phyloP scores from a whole-genome alignment of 2,329 filamentous ascomycete species.

The Trichoderma sp. region DNA sequence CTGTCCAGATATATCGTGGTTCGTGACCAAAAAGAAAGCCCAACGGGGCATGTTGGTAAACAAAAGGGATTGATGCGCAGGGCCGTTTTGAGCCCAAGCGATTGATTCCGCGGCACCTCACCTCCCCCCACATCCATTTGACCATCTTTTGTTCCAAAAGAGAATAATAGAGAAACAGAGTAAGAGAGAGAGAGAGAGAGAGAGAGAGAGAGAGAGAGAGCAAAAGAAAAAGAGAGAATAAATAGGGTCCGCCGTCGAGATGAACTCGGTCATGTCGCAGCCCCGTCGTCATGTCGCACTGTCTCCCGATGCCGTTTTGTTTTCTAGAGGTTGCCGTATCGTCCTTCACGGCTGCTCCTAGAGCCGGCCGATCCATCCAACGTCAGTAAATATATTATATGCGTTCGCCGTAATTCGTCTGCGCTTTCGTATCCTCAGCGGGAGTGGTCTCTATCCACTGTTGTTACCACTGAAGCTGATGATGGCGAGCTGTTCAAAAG shows the following conservation, averaged over 20 bases:
- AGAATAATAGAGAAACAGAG: neutral
- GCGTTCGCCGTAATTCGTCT: neutral
- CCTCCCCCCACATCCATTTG: neutral
- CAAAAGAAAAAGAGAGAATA: neutral
- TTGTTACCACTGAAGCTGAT: slow-evolving; percentile 47
- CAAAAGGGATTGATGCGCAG: slow-evolving; percentile 15
- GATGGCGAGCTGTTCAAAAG: slow-evolving; percentile 42
- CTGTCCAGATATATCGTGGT: slow-evolving; percentile 17
- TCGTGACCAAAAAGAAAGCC: slow-evolving; percentile 18
- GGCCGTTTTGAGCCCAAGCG: neutral
- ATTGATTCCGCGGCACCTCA: neutral
- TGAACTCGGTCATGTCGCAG: neutral
- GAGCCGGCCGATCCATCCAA: neutral
- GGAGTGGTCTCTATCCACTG: slow-evolving; percentile 33
- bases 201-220: neutral
- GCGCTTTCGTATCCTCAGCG: neutral
- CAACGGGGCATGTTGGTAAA: slow-evolving; percentile 14
- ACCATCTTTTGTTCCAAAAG: neutral
- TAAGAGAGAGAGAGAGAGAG: no score
- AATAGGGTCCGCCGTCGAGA: neutral
- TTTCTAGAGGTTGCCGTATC: neutral
- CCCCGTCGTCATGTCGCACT: neutral
- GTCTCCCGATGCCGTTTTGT: neutral
- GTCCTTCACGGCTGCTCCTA: neutral
- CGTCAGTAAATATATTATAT: neutral